Base-by-base conservation (phyloP, 2,329 filamentous ascomycete genomes). In the Xylariomycetidae sp. region DNA sequence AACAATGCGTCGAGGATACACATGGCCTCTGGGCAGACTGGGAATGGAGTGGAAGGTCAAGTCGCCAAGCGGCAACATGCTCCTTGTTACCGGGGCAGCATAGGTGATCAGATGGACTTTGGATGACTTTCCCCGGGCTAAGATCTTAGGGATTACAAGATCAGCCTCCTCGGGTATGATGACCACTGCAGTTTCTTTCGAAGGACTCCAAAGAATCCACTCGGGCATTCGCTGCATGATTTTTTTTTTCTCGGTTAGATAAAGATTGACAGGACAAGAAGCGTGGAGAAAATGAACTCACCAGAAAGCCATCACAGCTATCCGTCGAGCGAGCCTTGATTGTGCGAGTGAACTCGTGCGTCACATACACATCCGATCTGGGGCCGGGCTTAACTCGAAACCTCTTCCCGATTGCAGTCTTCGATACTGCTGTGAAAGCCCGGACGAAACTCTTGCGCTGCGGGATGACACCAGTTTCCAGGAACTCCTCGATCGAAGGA, bases 161-260 rank as follows among this genome's bases (percentile, higher is more conserved):
- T 85, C 75, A 0, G 70, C 77, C 49, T 85, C 81, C 42, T 85
- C 80, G 0, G 78, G 74, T 17, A 74, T 76, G 2, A 85, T 48
- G 2, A 85, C 51, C 0, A 85, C 41, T 0, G 69, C 80, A 0
- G 62, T 68, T 6, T 72, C 47, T 0, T 59, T 58, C 0, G 41
- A 9, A 0, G 46, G 44, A 37, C 68, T 74, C 69, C 71, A 82
- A 0, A 85, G 52, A 3, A 85, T 48, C 78, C 77, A 85, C 16
- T 78, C 71, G 0, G 81, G 72, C 0, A 71, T 63, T 2, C 66
- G 60, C 41, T 69, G 41, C 46, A 38, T 6, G 25, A 3, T 18
- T 15, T 11, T n/a, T 6, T 12, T 20, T 14, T 22, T 17, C 27
- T 5, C 7, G 10, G 17, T 18, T 18, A 3, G 12, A 16, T 9